Base-by-base conservation (phyloP, 305 asterid genomes). In the Fraxinus ornus region DNA sequence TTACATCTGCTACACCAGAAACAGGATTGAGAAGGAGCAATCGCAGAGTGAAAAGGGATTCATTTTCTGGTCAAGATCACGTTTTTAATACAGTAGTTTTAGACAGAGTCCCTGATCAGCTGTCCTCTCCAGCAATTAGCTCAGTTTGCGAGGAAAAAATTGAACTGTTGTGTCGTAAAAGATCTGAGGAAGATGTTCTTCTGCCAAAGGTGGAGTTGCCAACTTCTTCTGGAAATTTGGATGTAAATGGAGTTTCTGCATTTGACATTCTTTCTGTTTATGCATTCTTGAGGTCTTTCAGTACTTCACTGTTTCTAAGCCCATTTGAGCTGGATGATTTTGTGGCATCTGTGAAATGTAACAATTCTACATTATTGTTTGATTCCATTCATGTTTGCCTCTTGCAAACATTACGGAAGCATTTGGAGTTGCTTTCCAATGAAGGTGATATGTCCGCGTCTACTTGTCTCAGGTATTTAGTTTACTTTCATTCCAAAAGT, bases 1-100 rank as follows among this genome's bases (percentile, higher is more conserved):
- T 77, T 82, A 80, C 90, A 32, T 75, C 89, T 68, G 66, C 88
- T 78, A 83, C 88, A 47, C 87, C 92, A 21, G 94, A 86, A 82
- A 92, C 95, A 28, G 94, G 89, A 37, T 85, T 95, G 91, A 91
- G 99, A 86, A 93, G 99, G 90, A 95, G 99, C 83, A 89, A 94
- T 79, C 98, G 99, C 26, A 90, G 93, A 89, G 94, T 91, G 1
- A 92, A 90, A 85, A 82, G 68, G 80, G 88, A 85, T 77, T 81
- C 86, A 28, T 13, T 79, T 79, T 83, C 88, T 79, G 88, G 83
- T 80, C 83, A 86, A 80, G 95, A 89, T 83, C 87, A 80, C 81
- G 87, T 78, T 71, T 52, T 78, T 75, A 84, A 80, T 82, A 83
- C 84, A 19, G 78, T 81, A 79, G 91, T 37, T 71, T 79, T 85